Evolutionary conservation across 306 rosid species (phyloP), one percentile per base, ranked within the genome.

Genomic region (Pyrus pyrifolia): DNA sequence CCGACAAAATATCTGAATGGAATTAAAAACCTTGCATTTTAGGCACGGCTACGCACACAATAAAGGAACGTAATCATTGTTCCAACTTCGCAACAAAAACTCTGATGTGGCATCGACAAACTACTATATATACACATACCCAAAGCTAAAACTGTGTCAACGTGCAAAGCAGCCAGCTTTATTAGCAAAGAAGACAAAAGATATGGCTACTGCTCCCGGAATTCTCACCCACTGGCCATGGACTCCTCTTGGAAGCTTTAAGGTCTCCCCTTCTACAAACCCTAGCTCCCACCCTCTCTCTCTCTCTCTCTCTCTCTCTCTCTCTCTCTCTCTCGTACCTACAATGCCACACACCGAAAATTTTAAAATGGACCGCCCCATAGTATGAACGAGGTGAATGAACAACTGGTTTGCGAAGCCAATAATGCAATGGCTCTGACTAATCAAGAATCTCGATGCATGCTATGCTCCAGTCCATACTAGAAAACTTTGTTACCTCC

Each of bases 221-320:
- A 82, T 87, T 51, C 88, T 87, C 67, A 87, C 90, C 17, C 86
- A 84, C 40, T 87, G 90, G 90, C 90, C 90, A 80, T 87, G 90
- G 90, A 84, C 67, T 19, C 80, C 79, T 66, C 88, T 87, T 23
- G 88, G 90, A 73, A 79, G 71, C 75, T 84, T 84, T 67, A 87
- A 87, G 90, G 90, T 87, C 30, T 63, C 21, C 40, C 22, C 17
- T 61, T 49, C 55, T 30, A 25, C 11, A 13, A 27, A 13, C 66
- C 9, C 66, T 61, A 29, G 33, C 35, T 5, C 35, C 17, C 6
- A 14, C 25, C 19, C 23, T 29, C 31, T 29, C 31, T 29, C 31
- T 29, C 31, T 29, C 31, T 29, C 31, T 29, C 29, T 27, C 29
- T 27, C 29, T 59, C 21, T 2, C 63, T 22, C 63, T 58, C 31